These are phyloP conservation scores for Pelargonium fulgidum DNA, from an alignment of 441 rosid species.

Conservation along the genomic window DNA sequence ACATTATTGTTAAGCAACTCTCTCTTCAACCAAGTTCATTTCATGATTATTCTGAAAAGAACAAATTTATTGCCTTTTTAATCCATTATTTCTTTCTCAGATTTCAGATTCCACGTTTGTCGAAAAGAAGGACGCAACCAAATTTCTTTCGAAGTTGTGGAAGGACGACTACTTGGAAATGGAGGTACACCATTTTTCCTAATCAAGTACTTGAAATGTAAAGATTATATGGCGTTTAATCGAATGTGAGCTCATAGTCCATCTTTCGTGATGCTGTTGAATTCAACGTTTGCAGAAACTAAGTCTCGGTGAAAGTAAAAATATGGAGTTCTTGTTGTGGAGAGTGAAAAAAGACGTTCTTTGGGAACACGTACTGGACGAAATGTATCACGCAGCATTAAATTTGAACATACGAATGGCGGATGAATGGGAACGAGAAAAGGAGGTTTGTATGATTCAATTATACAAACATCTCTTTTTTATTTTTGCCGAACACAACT, in stretches of 20 bases:
- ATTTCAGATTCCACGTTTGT: constrained; percentile 55
- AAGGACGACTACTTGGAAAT: constrained; percentile 68
- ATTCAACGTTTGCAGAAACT: constrained; percentile 45
- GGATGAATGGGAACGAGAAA: constrained; percentile 52
- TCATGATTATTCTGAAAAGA: background rate
- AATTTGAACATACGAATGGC: constrained; percentile 64
- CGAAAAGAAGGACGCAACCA: constrained; percentile 54
- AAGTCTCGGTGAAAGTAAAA: constrained; percentile 31
- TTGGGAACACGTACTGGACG: constrained; percentile 49
- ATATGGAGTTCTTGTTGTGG: constrained; percentile 58
- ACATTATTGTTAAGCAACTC: background rate
- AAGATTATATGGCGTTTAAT: background rate
- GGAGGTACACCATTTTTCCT: constrained; percentile 46
- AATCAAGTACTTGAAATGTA: background rate
- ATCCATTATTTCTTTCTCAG: constrained; percentile 30
- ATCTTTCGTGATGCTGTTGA: constrained; percentile 3
- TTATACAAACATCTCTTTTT: background rate
- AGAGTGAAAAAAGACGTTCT: constrained; percentile 51
- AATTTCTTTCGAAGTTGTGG: constrained; percentile 61
- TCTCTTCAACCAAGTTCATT: background rate
- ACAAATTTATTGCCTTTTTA: constrained; percentile 1
- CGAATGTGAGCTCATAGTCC: background rate
- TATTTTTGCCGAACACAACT: background rate
- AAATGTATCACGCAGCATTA: constrained; percentile 74
- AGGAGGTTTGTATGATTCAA: constrained; percentile 42